Evolutionary conservation across 73 alveolate genomes (phyloP).

Genomic region (Durusdinium trenchii): DNA sequence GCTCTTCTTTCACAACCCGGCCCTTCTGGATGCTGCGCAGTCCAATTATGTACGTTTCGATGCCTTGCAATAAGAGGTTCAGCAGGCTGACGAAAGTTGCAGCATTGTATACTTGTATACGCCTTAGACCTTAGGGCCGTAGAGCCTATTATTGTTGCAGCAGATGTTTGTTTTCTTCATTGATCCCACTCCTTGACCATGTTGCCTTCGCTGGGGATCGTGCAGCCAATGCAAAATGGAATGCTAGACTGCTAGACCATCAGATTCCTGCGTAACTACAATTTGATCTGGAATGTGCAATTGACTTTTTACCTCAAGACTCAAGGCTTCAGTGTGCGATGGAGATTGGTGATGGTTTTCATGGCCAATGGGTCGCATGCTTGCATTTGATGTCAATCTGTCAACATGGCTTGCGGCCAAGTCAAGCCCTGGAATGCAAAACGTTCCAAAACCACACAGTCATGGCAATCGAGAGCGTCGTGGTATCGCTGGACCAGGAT

Average conservation of each 20-base stretch:
- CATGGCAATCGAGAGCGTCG: neutral
- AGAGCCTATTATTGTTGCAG: no score
- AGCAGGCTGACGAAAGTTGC: neutral
- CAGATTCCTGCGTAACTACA: no score
- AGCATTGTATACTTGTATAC: no score
- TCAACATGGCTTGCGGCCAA: neutral
- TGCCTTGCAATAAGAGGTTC: neutral
- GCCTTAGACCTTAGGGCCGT: no score
- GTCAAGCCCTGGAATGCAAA: neutral
- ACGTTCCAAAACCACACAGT: neutral
- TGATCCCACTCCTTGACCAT: no score
- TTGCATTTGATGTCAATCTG: neutral
- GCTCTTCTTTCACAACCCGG: neutral
- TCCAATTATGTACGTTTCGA: neutral
- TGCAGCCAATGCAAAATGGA: no score
- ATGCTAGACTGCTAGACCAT: no score
- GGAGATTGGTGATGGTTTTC: conserved; percentile 60
- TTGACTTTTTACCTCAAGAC: neutral
- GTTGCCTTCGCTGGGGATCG: no score
- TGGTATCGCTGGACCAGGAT: neutral
- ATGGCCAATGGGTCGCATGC: neutral
- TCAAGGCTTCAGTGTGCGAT: conserved; percentile 50
- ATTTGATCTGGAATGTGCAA: no score
- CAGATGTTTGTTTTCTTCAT: no score
- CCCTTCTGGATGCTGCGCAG: conserved; percentile 24